Evolutionary conservation across 331 rosid species (phyloP), one percentile per base, ranked within the genome.

Genomic region (Dryas integrifolia): DNA sequence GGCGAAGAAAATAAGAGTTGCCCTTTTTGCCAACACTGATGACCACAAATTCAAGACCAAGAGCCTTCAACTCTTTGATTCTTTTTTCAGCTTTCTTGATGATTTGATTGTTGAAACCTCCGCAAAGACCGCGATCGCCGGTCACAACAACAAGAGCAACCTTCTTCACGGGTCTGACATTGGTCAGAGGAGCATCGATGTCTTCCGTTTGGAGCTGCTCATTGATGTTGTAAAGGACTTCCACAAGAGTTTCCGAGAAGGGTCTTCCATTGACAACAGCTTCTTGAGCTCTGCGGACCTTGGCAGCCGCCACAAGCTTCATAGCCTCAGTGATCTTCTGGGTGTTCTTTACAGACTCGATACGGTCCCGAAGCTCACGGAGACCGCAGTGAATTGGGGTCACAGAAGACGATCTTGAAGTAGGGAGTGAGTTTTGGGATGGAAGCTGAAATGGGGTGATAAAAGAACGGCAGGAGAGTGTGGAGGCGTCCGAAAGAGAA

Each of bases 261-360:
- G 98, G 98, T 67, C 98, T 83, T 14, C 88, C 98, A 65, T 88
- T 92, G 3, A 88, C 96, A 14, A 92, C 96, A 58, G 98, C 96
- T 81, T 92, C 98, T 82, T 92, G 96, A 43, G 98, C 98, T 74
- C 96, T 83, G 39, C 98, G 87, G 66, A 92, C 98, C 82, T 88
- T 90, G 4, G 96, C 98, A 10, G 98, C 98, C 0, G 98, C 96
- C 8, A 92, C 98, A 46, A 92, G 98, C 87, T 92, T 92, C 96
- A 89, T 92, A 64, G 98, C 98, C 81, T 92, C 98, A 0, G 98
- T 92, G 74, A 92, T 92, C 77, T 92, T 92, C 88, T 88, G 96
- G 47, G 98, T 92, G 84, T 84, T 92, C 65, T 84, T 89, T 1
- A 92, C 98, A 0, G 96, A 92, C 0, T 69, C 86, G 48, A 92